A percentile compares a stretch with the other conserved stretches of the same genome.
Conservation (phyloP, 331 rosid genomes). For the Acacia concinna region DNA sequence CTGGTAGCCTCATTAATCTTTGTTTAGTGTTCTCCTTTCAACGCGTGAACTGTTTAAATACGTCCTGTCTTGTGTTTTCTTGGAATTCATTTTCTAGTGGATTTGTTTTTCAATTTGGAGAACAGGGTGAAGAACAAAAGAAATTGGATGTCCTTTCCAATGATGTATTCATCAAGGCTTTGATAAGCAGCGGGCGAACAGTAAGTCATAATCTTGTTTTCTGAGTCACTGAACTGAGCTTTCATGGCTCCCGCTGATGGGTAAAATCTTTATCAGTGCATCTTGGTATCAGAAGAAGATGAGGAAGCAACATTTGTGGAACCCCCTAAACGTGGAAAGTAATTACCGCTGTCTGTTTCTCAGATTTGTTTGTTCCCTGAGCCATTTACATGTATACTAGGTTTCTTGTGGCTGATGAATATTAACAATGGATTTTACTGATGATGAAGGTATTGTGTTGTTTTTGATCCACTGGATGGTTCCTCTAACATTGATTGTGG, state of each 20-base stretch:
- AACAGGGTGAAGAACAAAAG: constrained; percentile 97
- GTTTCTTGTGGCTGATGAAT: not conserved
- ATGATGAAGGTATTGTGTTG: constrained; percentile 63
- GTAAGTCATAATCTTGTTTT: constrained; percentile 46
- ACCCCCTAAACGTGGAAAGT: constrained; percentile 77
- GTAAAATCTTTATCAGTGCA: constrained; percentile 50
- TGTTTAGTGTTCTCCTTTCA: not conserved
- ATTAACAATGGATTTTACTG: not conserved
- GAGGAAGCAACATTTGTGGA: constrained; percentile 80
- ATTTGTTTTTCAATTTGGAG: constrained; percentile 27
- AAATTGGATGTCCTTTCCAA: constrained; percentile 95
- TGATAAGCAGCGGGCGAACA: constrained; percentile 90
- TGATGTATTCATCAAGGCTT: constrained; percentile 90
- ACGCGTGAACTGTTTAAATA: not conserved
- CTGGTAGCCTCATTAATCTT: not conserved
- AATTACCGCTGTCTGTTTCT: constrained; percentile 20
- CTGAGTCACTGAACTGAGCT: not conserved
- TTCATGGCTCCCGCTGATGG: constrained; percentile 30
- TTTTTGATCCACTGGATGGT: constrained; percentile 84
- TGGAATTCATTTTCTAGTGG: not conserved
- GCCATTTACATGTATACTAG: not conserved
- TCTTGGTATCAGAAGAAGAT: constrained; percentile 90
- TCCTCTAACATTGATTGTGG: constrained; percentile 94
- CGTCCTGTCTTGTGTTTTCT: not conserved
- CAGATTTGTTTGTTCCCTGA: not conserved